Base-by-base conservation (phyloP, 2,329 filamentous ascomycete genomes). In the Fusarium nanum region DNA sequence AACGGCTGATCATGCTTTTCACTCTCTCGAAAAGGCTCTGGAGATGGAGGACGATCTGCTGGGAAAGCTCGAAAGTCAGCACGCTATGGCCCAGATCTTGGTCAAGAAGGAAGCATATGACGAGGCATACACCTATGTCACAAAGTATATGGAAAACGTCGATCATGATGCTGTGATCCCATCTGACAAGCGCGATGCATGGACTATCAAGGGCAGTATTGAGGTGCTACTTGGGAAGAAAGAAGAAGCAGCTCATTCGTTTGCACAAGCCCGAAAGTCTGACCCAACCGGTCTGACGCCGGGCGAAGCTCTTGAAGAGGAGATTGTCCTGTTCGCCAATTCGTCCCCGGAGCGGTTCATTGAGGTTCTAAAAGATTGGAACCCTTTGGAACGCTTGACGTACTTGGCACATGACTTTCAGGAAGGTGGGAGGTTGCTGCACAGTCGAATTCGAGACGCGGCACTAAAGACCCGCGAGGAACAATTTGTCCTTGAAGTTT, bases 391-490 rank as follows among this genome's bases (percentile, higher is more conserved):
- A 41, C 67, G 75, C 4, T 63, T 78, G 5, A 75, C 74, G 0
- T 78, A 74, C 67, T 34, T 78, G 10, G 68, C 73, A 1, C 73
- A 68, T 34, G 48, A 73, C 2, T 77, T 76, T 16, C 41, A 37
- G 6, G 61, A 68, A 0, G 18, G 52, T 0, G 58, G 57, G 0
- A 44, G 22, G 2, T 46, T 65, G 1, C 46, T 73, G 3, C 67
- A 68, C 13, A 13, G 34, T 0, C 1, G 14, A 3, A 53, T 77
- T n/a, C 58, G 68, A 10, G 60, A 68, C 3, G 61, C 70, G 3
- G 75, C 75, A 3, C 58, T 53, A 0, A 37, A 69, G 8, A 65
- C 70, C 3, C 65, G 65, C 2, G 75, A 77, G 16, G 45, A 57
- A 0, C 70, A 68, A 0, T 77, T 76, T 4, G 48, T 77, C 3